These are phyloP conservation scores for Globisporangium heterothallicum DNA, from an alignment of 352 stramenopile genomes.

Conservation along the genomic window DNA sequence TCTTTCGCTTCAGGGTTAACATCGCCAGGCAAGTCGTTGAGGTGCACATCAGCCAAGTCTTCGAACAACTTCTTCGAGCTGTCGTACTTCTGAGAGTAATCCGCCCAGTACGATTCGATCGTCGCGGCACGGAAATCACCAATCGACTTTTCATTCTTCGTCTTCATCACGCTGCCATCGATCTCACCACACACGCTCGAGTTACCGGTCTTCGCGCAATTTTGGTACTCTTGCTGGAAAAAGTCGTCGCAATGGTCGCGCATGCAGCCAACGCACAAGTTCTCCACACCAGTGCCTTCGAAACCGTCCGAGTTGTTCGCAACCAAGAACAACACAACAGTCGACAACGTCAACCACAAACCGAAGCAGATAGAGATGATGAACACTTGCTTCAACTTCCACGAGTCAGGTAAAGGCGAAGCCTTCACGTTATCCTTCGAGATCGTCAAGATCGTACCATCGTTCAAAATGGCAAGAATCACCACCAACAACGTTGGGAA, in stretches of 20 bases:
- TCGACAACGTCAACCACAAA: slow-evolving; percentile 60
- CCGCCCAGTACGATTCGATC: slow-evolving; percentile 38
- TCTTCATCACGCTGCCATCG: slow-evolving; percentile 40
- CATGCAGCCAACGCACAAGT: slow-evolving; percentile 61
- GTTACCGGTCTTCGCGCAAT: slow-evolving; percentile 39
- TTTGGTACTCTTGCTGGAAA: slow-evolving; percentile 46
- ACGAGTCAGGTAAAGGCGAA: slow-evolving; percentile 57
- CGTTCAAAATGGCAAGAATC: slow-evolving; percentile 89
- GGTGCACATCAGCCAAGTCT: slow-evolving; percentile 48
- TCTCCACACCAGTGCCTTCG: slow-evolving; percentile 42
- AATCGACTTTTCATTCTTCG: no score
- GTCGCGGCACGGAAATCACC: no score
- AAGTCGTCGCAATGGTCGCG: slow-evolving; percentile 51
- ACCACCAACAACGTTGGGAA: slow-evolving; percentile 87
- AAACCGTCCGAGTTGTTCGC: slow-evolving; percentile 60
- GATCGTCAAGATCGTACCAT: slow-evolving; percentile 82
- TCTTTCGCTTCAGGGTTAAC: slow-evolving; percentile 33
- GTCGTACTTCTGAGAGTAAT: slow-evolving; percentile 47
- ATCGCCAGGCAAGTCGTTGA: slow-evolving; percentile 38
- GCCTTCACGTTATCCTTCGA: slow-evolving; percentile 72
- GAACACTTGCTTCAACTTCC: slow-evolving; percentile 70
- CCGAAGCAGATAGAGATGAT: slow-evolving; percentile 64
- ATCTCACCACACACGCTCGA: slow-evolving; percentile 56
- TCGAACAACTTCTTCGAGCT: slow-evolving; percentile 42
- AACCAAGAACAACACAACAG: slow-evolving; percentile 54